Evolutionary conservation across 495 filamentous ascomycete species (phyloP).

Genomic region (Thermochaetoides thermophila): DNA sequence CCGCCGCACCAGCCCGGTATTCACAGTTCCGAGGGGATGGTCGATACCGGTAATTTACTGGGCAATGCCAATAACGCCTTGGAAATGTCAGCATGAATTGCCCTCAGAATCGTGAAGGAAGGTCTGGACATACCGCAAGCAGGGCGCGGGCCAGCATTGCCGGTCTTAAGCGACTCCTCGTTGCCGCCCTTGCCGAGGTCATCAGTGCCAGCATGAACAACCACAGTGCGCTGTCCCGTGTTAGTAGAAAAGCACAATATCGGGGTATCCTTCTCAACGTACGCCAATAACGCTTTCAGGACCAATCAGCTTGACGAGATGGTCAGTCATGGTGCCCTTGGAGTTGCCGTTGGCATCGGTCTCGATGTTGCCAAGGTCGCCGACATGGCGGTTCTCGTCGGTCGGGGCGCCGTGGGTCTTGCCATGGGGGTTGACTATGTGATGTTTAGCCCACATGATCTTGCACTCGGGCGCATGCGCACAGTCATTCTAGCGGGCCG

Average conservation of each 20-base stretch:
- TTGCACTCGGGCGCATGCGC: too few species aligned
- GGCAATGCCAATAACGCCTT: slow-evolving; percentile 74
- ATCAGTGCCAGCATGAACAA: slow-evolving; percentile 88
- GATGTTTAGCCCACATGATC: too few species aligned
- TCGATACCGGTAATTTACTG: slow-evolving; percentile 20
- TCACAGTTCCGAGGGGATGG: neutral
- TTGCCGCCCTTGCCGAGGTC: slow-evolving; percentile 82
- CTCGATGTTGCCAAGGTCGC: slow-evolving; percentile 92
- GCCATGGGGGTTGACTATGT: slow-evolving; percentile 81
- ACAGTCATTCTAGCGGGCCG: too few species aligned
- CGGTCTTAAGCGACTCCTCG: slow-evolving; percentile 93
- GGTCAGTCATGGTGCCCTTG: slow-evolving; percentile 60
- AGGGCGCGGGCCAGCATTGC: slow-evolving; percentile 82
- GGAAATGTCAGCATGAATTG: too few species aligned
- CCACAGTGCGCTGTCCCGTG: slow-evolving; percentile 65
- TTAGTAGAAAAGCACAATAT: neutral
- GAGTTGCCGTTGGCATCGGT: slow-evolving; percentile 84
- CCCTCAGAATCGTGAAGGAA: too few species aligned
- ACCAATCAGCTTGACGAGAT: slow-evolving; percentile 83
- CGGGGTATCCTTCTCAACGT: too few species aligned
- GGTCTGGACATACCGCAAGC: slow-evolving; percentile 73
- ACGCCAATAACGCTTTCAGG: slow-evolving; percentile 90
- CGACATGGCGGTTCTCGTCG: slow-evolving; percentile 79
- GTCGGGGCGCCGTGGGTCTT: slow-evolving; percentile 82
- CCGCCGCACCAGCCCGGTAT: too few species aligned